Evolutionary conservation across 140 eudicot genomes (phyloP), one percentile per base, ranked within the genome.

Genomic region (Erigeron philadelphicus): DNA sequence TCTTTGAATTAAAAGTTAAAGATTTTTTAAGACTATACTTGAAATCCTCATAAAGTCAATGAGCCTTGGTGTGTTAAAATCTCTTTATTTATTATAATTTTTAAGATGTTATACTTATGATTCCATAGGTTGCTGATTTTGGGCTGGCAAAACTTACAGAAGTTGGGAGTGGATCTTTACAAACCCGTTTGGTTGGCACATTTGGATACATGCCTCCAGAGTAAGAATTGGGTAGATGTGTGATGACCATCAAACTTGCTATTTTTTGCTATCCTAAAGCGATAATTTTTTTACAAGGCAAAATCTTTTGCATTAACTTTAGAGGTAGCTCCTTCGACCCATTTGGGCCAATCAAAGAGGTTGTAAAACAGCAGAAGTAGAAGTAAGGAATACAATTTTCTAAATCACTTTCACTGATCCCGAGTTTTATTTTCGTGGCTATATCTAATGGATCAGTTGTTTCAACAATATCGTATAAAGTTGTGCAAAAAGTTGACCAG

Each of bases 201-300:
- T 86, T 84, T 59, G 98, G 98, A 69, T 92, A 92, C 88, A 88
- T 92, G 98, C 86, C 98, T 21, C 95, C 96, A 3, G 98, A 93
- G 98, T 93, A 86, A 82, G 88, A 13, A 58, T 43, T 18, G 9
- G n/a, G 1, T 38, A 9, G 25, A 45, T 60, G 17, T 71, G 9
- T 8, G 10, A n/a, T 11, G 11, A 59, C n/a, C 68, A 71, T 23
- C 48, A 45, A 15, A 13, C 4, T 62, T 41, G 4, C 49, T 2
- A 11, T 60, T n/a, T 16, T 35, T 15, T 0, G 16, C n/a, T 15
- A 31, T 9, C 52, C 9, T 9, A 9, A 31, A 53, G 13, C 16
- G 68, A 38, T 7, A 46, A 13, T 48, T 25, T 47, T 11, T 45
- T 6, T 21, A 66, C 41, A 31, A 31, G 3, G 38, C 2, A 5